phyloP scores from a whole-genome alignment of 257 asterid genomes.

The Scutellaria galericulata region DNA sequence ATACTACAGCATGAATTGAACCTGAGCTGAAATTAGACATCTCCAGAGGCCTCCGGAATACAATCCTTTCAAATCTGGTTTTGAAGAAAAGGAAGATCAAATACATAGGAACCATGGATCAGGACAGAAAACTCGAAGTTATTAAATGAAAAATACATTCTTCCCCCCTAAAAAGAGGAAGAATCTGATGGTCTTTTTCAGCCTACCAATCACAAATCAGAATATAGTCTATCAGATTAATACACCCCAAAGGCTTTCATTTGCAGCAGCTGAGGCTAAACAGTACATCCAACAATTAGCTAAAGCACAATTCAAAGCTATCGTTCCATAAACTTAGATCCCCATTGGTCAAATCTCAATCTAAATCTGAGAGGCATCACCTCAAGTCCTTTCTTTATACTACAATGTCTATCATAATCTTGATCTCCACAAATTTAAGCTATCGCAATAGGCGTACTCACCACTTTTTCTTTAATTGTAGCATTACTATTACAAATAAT shows the following conservation, averaged over 20 bases:
- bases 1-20: conserved; percentile 70
- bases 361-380: conserved; percentile 5
- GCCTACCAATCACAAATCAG: conserved; percentile 1
- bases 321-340: background rate
- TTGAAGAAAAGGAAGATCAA: conserved; percentile 37
- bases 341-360: conserved; percentile 20
- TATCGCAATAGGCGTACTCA: background rate
- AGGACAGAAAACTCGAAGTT: conserved; percentile 11
- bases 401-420: conserved; percentile 10
- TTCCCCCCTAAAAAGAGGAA: background rate
- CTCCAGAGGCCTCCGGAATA: conserved; percentile 76
- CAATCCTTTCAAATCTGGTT: conserved; percentile 78
- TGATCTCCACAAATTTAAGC: conserved; percentile 14
- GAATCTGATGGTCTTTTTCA: conserved; percentile 9
- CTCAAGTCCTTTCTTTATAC: conserved; percentile 16
- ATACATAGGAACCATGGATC: background rate
- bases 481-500: background rate
- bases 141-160: background rate
- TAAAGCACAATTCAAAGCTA: conserved; percentile 15
- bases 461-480: background rate
- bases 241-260: conserved; percentile 9
- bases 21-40: conserved; percentile 73
- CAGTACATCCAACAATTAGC: conserved; percentile 17
- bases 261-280: conserved; percentile 24
- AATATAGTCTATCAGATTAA: conserved; percentile 9